Evolutionary conservation across 2,329 filamentous ascomycete genomes (phyloP), one percentile per base, ranked within the genome.

Genomic region (Diplodia mutila): DNA sequence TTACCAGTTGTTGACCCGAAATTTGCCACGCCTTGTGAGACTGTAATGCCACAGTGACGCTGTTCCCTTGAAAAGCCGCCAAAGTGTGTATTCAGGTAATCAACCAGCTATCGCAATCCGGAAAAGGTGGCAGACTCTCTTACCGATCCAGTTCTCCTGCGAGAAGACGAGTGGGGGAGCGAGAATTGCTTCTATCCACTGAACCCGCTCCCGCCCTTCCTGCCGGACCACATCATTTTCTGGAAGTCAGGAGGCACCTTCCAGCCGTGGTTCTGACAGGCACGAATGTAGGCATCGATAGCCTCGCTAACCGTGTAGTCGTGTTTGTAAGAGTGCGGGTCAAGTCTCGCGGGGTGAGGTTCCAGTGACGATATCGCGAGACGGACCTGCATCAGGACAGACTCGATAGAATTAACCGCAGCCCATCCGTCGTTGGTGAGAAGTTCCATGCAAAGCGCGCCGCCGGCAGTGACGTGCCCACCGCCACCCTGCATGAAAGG

Each of bases 401-500:
- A 90, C 75, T 97, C 93, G 71, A 97, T 89, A 21, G 86, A 88
- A 61, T 85, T 87, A 1, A 86, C 89, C 0, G 91, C 88, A 25
- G 85, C 88, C 94, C 94, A 97, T 29, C 93, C 94, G 7, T 87
- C 87, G 76, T 90, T 93, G 1, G 93, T 97, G 69, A 97, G 84
- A 4, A 95, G 84, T 78, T 95, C 90, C 88, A 96, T 94, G 77
- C 88, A 90, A 80, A 97, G 87, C 1, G 93, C 91, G 1, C 94
- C 94, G 27, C 94, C 94, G 1, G 84, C 81, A 0, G 94, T 97
- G 69, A 97, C 90, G 76, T 97, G 92, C 0, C 93, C 93, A 27
- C 94, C 94, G 23, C 93, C 94, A 4, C 93, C 92, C 4, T 82
- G 72, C 29, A 81, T 75, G 74, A 94, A 94, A 1, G 87, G 84